A percentile compares a stretch with the other conserved stretches of the same genome.
Evolutionary conservation across 352 stramenopile species (phyloP).

Genomic region (Vaucheria bursata): DNA sequence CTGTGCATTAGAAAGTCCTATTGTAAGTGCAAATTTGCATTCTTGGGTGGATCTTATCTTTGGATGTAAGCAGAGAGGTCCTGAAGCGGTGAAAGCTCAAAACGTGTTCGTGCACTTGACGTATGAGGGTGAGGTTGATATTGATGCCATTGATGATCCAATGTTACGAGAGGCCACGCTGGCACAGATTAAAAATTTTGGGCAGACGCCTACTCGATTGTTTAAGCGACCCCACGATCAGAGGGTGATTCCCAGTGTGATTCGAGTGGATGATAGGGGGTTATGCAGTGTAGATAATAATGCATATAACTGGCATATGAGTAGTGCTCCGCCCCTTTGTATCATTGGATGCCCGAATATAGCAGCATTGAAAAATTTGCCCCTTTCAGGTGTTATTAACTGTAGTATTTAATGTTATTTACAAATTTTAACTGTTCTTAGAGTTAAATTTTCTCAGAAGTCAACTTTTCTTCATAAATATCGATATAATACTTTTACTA

Average conservation of each 20-base stretch:
- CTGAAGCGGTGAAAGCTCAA: constrained; percentile 81
- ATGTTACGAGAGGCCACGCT: constrained; percentile 52
- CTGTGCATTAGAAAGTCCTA: constrained; percentile 90
- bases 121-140: constrained; percentile 69
- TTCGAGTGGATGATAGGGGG: constrained; percentile 23
- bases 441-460: background rate
- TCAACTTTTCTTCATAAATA: background rate
- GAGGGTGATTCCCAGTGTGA: constrained; percentile 18
- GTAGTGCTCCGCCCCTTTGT: constrained; percentile 44
- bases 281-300: constrained; percentile 25
- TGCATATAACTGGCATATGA: constrained; percentile 27
- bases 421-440: background rate
- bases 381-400: constrained; percentile 26
- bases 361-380: constrained; percentile 15
- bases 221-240: constrained; percentile 48
- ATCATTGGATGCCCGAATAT: constrained; percentile 42
- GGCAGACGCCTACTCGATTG: constrained; percentile 48
- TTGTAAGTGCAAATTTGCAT: constrained; percentile 90
- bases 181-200: constrained; percentile 55
- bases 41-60: constrained; percentile 99
- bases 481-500: background rate
- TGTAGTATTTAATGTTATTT: background rate
- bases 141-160: constrained; percentile 19
- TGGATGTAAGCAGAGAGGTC: constrained; percentile 81
- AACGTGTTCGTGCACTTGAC: constrained; percentile 99